Percentiles rank a stretch among this genome's conserved stretches.
phyloP scores from a whole-genome alignment of 2,329 filamentous ascomycete species.

The Pseudodiploospora longispora region DNA sequence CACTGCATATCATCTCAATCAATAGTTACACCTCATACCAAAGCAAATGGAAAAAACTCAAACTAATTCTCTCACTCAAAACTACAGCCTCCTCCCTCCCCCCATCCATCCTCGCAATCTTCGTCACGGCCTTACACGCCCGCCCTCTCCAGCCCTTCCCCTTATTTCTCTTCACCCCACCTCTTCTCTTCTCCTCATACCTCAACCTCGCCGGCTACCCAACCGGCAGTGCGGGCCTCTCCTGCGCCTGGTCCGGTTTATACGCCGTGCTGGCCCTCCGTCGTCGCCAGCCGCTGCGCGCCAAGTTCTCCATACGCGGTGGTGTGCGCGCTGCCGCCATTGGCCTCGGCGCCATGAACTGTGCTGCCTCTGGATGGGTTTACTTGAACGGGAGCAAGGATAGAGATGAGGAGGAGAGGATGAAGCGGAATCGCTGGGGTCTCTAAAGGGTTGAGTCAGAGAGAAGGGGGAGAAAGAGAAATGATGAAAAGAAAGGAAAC shows the following conservation, averaged over 20 bases:
- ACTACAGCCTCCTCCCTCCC: conserved; percentile 43
- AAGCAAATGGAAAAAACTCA: not conserved
- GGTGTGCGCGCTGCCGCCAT: conserved; percentile 43
- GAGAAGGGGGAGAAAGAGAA: not conserved
- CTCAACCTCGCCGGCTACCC: conserved; percentile 52
- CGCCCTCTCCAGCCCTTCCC: conserved; percentile 45
- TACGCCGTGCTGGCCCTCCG: conserved; percentile 49
- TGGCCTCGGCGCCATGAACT: conserved; percentile 41
- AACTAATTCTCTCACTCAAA: not conserved
- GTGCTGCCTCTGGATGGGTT: conserved; percentile 40
- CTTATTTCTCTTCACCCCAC: conserved; percentile 43
- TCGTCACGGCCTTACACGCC: conserved; percentile 48
- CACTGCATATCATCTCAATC: not conserved
- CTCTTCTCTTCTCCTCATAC: conserved; percentile 49
- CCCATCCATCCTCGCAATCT: conserved; percentile 46
- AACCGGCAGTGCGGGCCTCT: conserved; percentile 47
- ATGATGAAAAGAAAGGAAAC: not conserved
- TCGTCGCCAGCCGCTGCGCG: conserved; percentile 30
- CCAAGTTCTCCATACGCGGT: conserved; percentile 40
- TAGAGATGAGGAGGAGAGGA: conserved; percentile 39
- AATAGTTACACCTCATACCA: not conserved
- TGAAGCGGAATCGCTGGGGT: conserved; percentile 44
- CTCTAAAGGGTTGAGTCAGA: conserved; percentile 14
- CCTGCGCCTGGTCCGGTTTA: conserved; percentile 48
- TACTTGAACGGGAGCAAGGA: conserved; percentile 44